A percentile compares a stretch with the other conserved stretches of the same genome.
Evolutionary conservation across 352 stramenopile species (phyloP).

Genomic region (Nothophytophthora sp.): DNA sequence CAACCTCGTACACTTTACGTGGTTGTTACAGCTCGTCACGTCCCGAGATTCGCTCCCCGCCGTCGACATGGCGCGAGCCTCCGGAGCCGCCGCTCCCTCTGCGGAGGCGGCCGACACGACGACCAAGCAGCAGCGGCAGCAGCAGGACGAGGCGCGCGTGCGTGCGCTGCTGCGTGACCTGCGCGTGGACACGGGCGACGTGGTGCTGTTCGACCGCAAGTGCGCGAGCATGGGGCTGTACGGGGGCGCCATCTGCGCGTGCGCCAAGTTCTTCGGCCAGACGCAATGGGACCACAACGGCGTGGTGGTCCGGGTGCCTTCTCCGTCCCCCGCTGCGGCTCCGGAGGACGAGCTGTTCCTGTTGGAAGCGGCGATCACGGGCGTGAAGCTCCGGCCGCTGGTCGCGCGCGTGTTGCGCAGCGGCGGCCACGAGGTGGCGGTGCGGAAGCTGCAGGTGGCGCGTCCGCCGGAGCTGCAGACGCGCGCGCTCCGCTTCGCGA

Average conservation of each 20-base stretch:
- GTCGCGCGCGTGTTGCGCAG: slow-evolving; percentile 76
- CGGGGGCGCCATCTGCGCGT: slow-evolving; percentile 73
- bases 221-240: slow-evolving; percentile 79
- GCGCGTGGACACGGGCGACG: slow-evolving; percentile 70
- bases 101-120: background rate
- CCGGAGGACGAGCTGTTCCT: slow-evolving; percentile 60
- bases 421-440: slow-evolving; percentile 61
- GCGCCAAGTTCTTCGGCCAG: slow-evolving; percentile 79
- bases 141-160: slow-evolving; percentile 30
- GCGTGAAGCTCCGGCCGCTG: slow-evolving; percentile 84
- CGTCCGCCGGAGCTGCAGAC: slow-evolving; percentile 62
- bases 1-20: too few relatives aligned
- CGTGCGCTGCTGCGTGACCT: slow-evolving; percentile 53
- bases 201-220: slow-evolving; percentile 82
- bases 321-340: slow-evolving; percentile 9
- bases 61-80: too few relatives aligned
- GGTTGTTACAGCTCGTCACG: too few relatives aligned
- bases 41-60: too few relatives aligned
- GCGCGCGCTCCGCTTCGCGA: slow-evolving; percentile 59
- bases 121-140: background rate
- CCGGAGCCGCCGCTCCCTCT: slow-evolving; percentile 5
- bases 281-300: slow-evolving; percentile 90
- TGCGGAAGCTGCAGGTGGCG: slow-evolving; percentile 76
- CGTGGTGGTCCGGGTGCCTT: slow-evolving; percentile 61
- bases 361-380: slow-evolving; percentile 71